Percentiles rank a stretch among this genome's conserved stretches.
Evolutionary conservation across 257 asterid genomes (phyloP).

Genomic region (Salvia hispanica): DNA sequence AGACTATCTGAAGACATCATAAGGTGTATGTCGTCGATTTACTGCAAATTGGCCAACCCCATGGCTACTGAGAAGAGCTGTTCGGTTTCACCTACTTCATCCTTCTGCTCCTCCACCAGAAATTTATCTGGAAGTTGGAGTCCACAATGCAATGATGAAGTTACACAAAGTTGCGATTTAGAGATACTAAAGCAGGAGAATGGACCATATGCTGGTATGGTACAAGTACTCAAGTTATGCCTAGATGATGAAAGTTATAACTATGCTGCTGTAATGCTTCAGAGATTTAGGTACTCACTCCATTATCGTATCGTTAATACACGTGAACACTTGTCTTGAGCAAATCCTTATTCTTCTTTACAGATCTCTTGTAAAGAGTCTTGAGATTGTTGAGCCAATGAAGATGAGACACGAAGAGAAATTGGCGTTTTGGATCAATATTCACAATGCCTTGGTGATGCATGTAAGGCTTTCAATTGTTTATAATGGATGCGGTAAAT

Average conservation of each 20-base stretch:
- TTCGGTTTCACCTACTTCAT: conserved; percentile 72
- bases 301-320: background rate
- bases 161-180: conserved; percentile 36
- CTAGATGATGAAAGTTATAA: conserved; percentile 69
- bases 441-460: conserved; percentile 92
- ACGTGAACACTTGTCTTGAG: background rate
- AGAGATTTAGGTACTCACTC: conserved; percentile 65
- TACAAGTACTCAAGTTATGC: conserved; percentile 59
- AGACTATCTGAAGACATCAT: conserved; percentile 71
- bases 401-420: conserved; percentile 89
- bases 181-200: too few relatives aligned
- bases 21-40: conserved; percentile 75
- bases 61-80: conserved; percentile 40
- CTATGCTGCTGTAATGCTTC: conserved; percentile 76
- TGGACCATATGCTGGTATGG: conserved; percentile 50
- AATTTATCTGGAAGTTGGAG: conserved; percentile 91
- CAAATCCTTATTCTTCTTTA: background rate
- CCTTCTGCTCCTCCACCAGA: conserved; percentile 72
- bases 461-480: conserved; percentile 55
- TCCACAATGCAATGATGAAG: conserved; percentile 62
- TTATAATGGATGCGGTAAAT: background rate
- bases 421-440: conserved; percentile 83
- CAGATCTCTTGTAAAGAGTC: conserved; percentile 78
- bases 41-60: conserved; percentile 74
- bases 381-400: conserved; percentile 75